These are phyloP conservation scores for Skeletonema marinoi DNA, from an alignment of 108 stramenopile species.

Conservation along the genomic window DNA sequence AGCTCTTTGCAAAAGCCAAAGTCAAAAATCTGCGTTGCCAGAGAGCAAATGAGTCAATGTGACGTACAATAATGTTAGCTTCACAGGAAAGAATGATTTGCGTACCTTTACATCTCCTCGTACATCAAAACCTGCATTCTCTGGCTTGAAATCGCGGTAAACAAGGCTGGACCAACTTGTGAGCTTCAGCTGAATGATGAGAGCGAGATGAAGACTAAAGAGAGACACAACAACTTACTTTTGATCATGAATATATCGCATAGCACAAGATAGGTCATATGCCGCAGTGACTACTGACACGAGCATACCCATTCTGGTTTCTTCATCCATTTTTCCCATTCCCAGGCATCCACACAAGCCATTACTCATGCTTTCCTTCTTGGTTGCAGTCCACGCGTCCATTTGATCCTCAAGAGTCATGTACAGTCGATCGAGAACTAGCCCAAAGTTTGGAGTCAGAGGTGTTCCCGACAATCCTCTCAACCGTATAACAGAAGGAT, in stretches of 20 bases:
- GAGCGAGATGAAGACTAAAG: neutral
- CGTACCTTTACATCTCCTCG: constrained; percentile 55
- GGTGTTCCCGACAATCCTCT: constrained; percentile 57
- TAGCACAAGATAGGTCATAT: constrained; percentile 61
- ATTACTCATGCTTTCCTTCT: constrained; percentile 19
- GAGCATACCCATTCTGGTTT: neutral
- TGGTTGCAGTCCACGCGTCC: constrained; percentile 50
- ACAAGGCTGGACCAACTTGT: constrained; percentile 17
- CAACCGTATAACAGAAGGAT: constrained; percentile 40
- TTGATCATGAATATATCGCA: constrained; percentile 57
- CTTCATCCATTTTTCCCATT: constrained; percentile 3
- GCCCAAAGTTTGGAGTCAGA: constrained; percentile 50
- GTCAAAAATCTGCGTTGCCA: constrained; percentile 37
- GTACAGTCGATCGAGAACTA: constrained; percentile 67
- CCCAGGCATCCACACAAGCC: constrained; percentile 37
- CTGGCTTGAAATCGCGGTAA: constrained; percentile 56
- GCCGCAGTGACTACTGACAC: constrained; percentile 30
- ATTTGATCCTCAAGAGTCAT: constrained; percentile 59
- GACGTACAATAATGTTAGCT: neutral
- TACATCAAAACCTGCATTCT: constrained; percentile 70
- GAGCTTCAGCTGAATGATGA: neutral
- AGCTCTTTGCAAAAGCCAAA: constrained; percentile 51
- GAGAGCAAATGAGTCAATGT: neutral
- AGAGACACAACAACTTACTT: constrained; percentile 45
- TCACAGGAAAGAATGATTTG: neutral